Base-by-base conservation (phyloP, 306 rosid genomes). In the Inga leiocalycina region DNA sequence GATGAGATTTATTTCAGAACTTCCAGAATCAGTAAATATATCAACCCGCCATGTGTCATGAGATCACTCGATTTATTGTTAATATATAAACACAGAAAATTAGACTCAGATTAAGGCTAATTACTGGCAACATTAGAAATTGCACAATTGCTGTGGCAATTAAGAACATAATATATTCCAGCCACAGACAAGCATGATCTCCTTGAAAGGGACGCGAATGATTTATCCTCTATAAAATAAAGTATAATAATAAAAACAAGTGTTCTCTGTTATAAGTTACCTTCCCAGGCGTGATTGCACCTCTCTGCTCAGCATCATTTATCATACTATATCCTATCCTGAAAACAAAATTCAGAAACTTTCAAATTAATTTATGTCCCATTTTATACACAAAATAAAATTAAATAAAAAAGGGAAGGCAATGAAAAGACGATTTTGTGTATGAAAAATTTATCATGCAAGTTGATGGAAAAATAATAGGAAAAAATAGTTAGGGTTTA, bases 281-380 rank as follows among this genome's bases (percentile, higher is more conserved):
- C 99, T 94, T 91, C 77, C 99, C 98, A 80, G 99, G 98, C 2
- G 92, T 88, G 74, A 96, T 96, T 77, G 71, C 88, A 81, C 99
- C 99, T 86, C 78, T 89, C 88, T 92, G 86, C 87, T 96, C 99
- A 61, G 99, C 99, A 88, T 96, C 98, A 72, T 80, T 24, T 80
- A 96, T 91, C 99, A 96, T 96, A 83, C 97, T 94, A 85, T 85
- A 76, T 43, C 99, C 99, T 72, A 96, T 96, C 89, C 99, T 95
- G 99, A 80, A 86, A 80, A 85, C 84, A 59, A 84, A 79, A 80
- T 76, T 79, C 27, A 34, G 59, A 43, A 86, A 80, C 46, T 46
- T 32, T 61, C 52, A 44, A 57, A 8, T 52, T 54, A 9, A 56
- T 4, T 16, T 17, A n/a, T 59, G 68, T 6, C 37, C 68, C 35